Conservation (phyloP, 108 stramenopile genomes). For the Nitzschia sp. region DNA sequence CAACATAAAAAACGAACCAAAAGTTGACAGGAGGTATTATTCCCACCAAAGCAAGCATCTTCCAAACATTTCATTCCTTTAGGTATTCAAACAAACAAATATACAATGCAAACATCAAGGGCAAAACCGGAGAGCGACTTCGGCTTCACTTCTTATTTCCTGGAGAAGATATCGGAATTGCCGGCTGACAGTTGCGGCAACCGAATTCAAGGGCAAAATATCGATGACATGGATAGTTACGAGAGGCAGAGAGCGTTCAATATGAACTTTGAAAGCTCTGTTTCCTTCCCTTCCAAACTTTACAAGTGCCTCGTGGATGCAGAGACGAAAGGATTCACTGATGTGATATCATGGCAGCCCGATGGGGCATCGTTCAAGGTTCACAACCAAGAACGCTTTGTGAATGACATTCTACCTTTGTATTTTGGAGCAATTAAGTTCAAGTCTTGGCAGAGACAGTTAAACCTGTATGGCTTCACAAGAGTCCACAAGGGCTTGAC, state of each 20-base stretch:
- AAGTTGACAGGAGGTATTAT: no score
- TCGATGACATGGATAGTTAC: background rate
- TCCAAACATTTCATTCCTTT: no score
- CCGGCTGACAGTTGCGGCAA: background rate
- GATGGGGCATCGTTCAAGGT: slow-evolving; percentile 57
- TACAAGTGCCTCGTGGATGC: slow-evolving; percentile 17
- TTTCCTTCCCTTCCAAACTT: slow-evolving; percentile 25
- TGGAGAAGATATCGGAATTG: background rate
- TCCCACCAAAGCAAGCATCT: no score
- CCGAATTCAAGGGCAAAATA: background rate
- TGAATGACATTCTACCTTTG: slow-evolving; percentile 50
- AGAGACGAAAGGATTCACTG: slow-evolving; percentile 11
- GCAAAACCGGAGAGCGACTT: background rate
- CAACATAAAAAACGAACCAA: no score
- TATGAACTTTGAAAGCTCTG: slow-evolving; percentile 2
- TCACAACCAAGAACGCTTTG: slow-evolving; percentile 49
- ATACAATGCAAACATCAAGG: background rate
- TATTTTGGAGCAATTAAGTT: slow-evolving; percentile 60
- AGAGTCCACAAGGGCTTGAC: slow-evolving; percentile 2
- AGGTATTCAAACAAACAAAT: no score
- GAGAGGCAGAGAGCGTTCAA: background rate
- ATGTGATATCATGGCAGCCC: slow-evolving; percentile 32
- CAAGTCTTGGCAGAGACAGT: slow-evolving; percentile 70
- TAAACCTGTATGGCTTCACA: slow-evolving; percentile 27
- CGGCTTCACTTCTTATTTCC: background rate